These are phyloP conservation scores for Plantago lanceolata DNA, from an alignment of 305 asterid genomes.

Conservation along the genomic window DNA sequence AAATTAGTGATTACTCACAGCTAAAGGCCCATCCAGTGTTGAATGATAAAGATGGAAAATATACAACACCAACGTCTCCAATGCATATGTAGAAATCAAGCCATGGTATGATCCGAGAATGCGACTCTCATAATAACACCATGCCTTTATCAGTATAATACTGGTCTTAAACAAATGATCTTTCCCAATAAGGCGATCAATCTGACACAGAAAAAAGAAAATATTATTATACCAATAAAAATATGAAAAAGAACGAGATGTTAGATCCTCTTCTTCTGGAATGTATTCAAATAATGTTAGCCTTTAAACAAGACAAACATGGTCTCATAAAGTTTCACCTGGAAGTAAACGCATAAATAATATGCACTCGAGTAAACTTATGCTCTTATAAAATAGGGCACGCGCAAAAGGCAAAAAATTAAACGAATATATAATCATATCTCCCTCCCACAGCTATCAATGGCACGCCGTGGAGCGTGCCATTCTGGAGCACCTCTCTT, in stretches of 20 bases:
- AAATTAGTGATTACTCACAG: slow-evolving; percentile 46
- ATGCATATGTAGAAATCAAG: slow-evolving; percentile 84
- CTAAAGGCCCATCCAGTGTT: slow-evolving; percentile 65
- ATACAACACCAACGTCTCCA: slow-evolving; percentile 81
- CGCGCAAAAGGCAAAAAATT: too few relatives aligned
- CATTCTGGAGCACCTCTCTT: too few relatives aligned
- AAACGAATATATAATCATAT: too few relatives aligned
- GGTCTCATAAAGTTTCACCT: neutral
- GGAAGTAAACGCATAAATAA: neutral
- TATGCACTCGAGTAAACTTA: neutral
- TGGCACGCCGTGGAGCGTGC: too few relatives aligned
- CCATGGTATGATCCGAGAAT: slow-evolving; percentile 86
- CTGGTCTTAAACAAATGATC: slow-evolving; percentile 79
- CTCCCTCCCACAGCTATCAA: too few relatives aligned
- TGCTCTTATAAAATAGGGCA: neutral
- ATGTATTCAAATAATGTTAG: slow-evolving; percentile 3
- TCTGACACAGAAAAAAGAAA: slow-evolving; percentile 42
- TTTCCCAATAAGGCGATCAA: slow-evolving; percentile 66
- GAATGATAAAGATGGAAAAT: slow-evolving; percentile 78
- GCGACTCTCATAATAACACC: slow-evolving; percentile 94
- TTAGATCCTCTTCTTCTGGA: neutral
- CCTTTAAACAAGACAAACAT: neutral
- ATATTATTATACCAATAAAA: slow-evolving; percentile 1
- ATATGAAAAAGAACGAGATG: neutral
- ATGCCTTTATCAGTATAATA: slow-evolving; percentile 69